Base-by-base conservation (phyloP, 768 basidiomycete genomes). In the Rhizopogon sp. region DNA sequence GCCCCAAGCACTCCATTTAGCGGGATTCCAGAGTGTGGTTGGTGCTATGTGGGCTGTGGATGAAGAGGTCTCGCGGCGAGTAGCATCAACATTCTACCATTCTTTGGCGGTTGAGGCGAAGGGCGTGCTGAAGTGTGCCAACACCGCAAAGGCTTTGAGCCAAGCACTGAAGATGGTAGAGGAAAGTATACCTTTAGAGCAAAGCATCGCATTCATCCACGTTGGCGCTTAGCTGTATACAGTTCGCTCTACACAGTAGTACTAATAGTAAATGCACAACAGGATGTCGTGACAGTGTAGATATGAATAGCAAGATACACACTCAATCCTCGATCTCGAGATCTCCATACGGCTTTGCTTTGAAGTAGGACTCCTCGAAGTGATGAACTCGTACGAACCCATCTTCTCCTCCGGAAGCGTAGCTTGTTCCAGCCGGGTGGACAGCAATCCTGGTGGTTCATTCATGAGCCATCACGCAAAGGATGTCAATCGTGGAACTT, bases 371-470 rank as follows among this genome's bases (percentile, higher is more conserved):
- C 58, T 97, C 94, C 67, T 99, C 96, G 66, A 88, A 97, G 71
- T 92, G 88, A 68, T 93, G 90, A 56, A 93, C 86, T 37, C 92
- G 87, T 20, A 93, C 82, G 70, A 90, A 98, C 43, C 95, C 96
- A 65, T 98, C 97, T 74, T 99, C 97, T 66, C 93, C 88, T 47
- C 97, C 97, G 1, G 93, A 95, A 13, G 96, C 91, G 68, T 94
- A 99, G 41, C 79, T 80, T 35, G 83, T 90, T 17, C 95, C 94
- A 43, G 81, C 77, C 11, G 97, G 96, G 64, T 97, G 93, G 1
- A 94, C 86, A 33, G 95, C 95, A 58, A 99, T 88, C 3, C 94
- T 98, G 63, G 56, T 25, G 33, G 50, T 50, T 9, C 54, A 52
- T 50, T 60, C 29, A 58, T 50, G 16, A 56, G 39, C 28, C 44